Evolutionary conservation across 1,139 yeast species (phyloP).

Genomic region (Ashbya aceris): DNA sequence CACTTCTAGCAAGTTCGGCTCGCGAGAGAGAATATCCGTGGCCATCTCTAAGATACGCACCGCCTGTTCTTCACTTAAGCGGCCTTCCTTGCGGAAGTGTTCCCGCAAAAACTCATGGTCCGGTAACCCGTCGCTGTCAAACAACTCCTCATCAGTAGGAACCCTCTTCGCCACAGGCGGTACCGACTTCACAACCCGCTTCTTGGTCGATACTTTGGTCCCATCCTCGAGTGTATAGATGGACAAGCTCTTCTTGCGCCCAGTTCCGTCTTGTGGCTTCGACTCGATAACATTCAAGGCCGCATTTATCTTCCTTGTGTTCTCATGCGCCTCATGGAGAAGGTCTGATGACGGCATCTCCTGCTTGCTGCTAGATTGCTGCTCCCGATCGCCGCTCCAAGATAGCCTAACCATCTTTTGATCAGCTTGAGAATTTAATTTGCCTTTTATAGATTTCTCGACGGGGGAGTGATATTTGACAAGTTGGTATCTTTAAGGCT

Average conservation of each 20-base stretch:
- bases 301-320: conserved; percentile 57
- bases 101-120: conserved; percentile 59
- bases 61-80: conserved; percentile 66
- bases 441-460: no score
- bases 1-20: conserved; percentile 71
- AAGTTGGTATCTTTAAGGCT: no score
- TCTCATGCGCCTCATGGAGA: conserved; percentile 29
- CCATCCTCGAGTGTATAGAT: conserved; percentile 66
- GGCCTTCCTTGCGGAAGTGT: conserved; percentile 76
- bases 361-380: no score
- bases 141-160: conserved; percentile 65
- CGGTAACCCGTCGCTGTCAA: conserved; percentile 57
- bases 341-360: no score
- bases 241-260: conserved; percentile 31
- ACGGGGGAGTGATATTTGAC: no score
- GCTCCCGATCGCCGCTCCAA: no score
- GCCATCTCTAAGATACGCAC: conserved; percentile 57
- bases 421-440: no score
- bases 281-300: conserved; percentile 66
- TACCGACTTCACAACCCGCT: conserved; percentile 57
- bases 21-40: conserved; percentile 54
- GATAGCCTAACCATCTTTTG: no score
- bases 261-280: conserved; percentile 30
- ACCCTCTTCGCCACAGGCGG: conserved; percentile 57
- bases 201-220: conserved; percentile 50